Base-by-base conservation (phyloP, 2,329 filamentous ascomycete species). In the Phialemoniopsis sp. region DNA sequence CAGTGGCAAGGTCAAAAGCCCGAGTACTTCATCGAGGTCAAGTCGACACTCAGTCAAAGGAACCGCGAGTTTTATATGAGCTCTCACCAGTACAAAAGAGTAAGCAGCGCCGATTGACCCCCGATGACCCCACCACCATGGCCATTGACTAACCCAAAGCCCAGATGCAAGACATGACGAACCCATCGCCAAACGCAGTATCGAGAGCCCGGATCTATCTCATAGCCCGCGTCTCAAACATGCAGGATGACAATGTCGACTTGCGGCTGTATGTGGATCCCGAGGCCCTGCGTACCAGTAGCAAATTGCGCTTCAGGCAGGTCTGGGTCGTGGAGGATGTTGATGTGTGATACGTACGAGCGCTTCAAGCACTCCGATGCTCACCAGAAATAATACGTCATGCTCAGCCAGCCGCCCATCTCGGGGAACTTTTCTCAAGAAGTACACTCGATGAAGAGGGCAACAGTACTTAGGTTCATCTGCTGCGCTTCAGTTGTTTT, bases 11-110 rank as follows among this genome's bases (percentile, higher is more conserved):
- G 33, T 10, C 37, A 28, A 36, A 47, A 36, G 4, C 68, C 62
- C 1, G 46, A 57, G 26, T 76, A 72, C 45, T 66, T 62, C 16
- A 64, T 77, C 3, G 73, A 77, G 39, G 72, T 77, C 28, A 77
- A 76, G 47, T 61, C 69, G 1, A 76, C 71, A 0, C 65, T 61
- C 0, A 50, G 52, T 1, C 36, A 45, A 2, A 62, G 55, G 31
- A 50, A 58, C 3, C 64, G 58, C 5, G 58, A 64, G 0, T 74
- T 77, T 38, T 75, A 54, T 35, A 64, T 76, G 57, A 73, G 67
- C 46, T 59, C 63, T 18, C 44, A 47, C 2, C 71, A 76, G 47
- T 71, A 67, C 37, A 41, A 52, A 30, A 51, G 55, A 45, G 68
- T 69, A 48, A 48, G 60, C 57, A 8, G 5, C 2, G 8, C 21